Evolutionary conservation across 2,329 filamentous ascomycete genomes (phyloP), one percentile per base, ranked within the genome.

Genomic region (Fusarium tanahbumbuense): DNA sequence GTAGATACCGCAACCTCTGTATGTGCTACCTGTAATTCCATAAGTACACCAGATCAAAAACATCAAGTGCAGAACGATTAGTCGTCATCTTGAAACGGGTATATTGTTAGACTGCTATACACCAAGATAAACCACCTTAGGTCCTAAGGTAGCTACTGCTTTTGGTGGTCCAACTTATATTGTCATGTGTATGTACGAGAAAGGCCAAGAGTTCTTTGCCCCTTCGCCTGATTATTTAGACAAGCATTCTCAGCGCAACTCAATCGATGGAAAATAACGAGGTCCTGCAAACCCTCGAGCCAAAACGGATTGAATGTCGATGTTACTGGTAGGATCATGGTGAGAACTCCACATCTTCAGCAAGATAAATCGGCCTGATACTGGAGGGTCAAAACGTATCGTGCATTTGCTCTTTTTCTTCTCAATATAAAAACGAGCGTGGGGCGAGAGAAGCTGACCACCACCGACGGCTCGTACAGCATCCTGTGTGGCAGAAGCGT

Each of bases 341-440:
- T 88, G 88, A 3, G 92, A 92, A 74, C 91, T 94, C 92, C 93
- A 98, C 78, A 98, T 88, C 83, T 98, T 98, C 68, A 98, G 84
- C 44, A 98, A 81, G 55, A 98, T 91, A 78, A 92, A 97, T 60
- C 93, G 88, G 8, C 92, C 93, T 13, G 92, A 93, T 64, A 96
- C 87, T 0, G 92, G 91, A 60, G 93, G 92, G 73, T 94, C 89
- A 73, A 98, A 98, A 62, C 89, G 91, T 74, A 98, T 92, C 16
- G 91, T 94, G 73, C 96, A 95, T 79, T 91, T 93, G 81, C 89
- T 93, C 82, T 93, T 94, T 73, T 91, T 88, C 78, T 90, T 88
- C 75, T 92, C 90, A 58, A 98, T 97, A 76, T 91, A 92, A 81
- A 98, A 98, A 28, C 89, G 88, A 4, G 93, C 93, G 78, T 93